Percentiles rank a stretch among this genome's conserved stretches.
These are phyloP conservation scores for Ogataea dorogensis DNA, from an alignment of 805 yeast genomes.

Conservation along the genomic window DNA sequence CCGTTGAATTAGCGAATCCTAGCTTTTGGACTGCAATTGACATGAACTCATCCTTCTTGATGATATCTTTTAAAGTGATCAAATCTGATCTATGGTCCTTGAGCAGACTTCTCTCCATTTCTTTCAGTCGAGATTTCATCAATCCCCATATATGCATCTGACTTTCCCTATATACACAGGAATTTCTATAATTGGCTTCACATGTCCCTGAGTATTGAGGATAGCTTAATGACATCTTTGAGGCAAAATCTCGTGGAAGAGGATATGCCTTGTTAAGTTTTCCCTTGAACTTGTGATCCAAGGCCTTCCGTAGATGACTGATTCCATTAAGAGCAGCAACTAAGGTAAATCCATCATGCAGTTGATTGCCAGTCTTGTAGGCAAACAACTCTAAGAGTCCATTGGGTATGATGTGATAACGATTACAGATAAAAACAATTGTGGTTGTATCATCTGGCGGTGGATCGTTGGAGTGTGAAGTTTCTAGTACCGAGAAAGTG, in stretches of 20 bases:
- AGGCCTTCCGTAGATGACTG: constrained; percentile 51
- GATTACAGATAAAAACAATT: constrained; percentile 29
- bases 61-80: constrained; percentile 27
- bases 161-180: constrained; percentile 38
- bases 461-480: background rate
- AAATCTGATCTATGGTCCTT: constrained; percentile 28
- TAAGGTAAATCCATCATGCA: constrained; percentile 46
- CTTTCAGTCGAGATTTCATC: constrained; percentile 41
- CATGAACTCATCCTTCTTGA: constrained; percentile 19
- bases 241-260: background rate
- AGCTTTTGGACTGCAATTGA: constrained; percentile 10
- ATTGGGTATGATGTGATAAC: constrained; percentile 38
- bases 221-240: constrained; percentile 1
- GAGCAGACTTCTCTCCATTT: constrained; percentile 41
- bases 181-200: constrained; percentile 22
- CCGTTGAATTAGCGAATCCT: constrained; percentile 4
- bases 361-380: constrained; percentile 44
- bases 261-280: constrained; percentile 16
- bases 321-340: constrained; percentile 63
- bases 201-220: constrained; percentile 2
- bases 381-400: constrained; percentile 53
- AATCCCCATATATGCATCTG: constrained; percentile 40
- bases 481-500: constrained; percentile 24
- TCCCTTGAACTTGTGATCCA: constrained; percentile 43
- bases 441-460: background rate